These are phyloP conservation scores for Leishmania mexicana DNA, from an alignment of 208 protist genomes.

Conservation along the genomic window DNA sequence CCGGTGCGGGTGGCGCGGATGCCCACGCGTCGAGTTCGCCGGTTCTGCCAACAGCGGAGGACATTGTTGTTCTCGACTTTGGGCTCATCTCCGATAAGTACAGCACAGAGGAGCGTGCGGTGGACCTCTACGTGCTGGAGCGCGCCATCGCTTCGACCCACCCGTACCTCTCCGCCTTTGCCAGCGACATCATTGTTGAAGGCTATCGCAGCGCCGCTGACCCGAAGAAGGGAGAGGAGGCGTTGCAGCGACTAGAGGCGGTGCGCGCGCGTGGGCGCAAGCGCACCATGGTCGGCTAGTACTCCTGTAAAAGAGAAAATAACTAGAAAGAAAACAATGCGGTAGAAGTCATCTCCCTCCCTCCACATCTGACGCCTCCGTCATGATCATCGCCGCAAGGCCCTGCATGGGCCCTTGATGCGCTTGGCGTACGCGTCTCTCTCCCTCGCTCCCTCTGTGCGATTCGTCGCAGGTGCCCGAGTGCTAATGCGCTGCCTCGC, in stretches of 20 bases:
- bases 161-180: constrained; percentile 57
- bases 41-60: constrained; percentile 21
- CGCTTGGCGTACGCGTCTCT: not conserved
- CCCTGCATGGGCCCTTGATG: not conserved
- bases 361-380: not conserved
- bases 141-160: constrained; percentile 96
- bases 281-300: constrained; percentile 89
- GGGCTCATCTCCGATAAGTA: constrained; percentile 93
- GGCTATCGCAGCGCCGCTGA: constrained; percentile 63
- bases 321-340: not conserved
- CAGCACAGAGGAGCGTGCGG: constrained; percentile 95
- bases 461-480: not conserved
- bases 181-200: constrained; percentile 39
- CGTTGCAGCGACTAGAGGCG: constrained; percentile 64
- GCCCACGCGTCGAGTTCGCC: not conserved
- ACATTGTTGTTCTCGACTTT: constrained; percentile 97
- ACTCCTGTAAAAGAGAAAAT: not conserved
- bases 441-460: not conserved
- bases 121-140: constrained; percentile 99
- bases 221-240: constrained; percentile 50
- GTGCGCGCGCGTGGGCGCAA: constrained; percentile 89
- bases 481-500: not conserved
- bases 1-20: not conserved
- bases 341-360: not conserved
- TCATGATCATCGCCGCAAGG: not conserved